Base-by-base conservation (phyloP, 2,329 filamentous ascomycete genomes). In the Ophiostoma himal-ulmi region DNA sequence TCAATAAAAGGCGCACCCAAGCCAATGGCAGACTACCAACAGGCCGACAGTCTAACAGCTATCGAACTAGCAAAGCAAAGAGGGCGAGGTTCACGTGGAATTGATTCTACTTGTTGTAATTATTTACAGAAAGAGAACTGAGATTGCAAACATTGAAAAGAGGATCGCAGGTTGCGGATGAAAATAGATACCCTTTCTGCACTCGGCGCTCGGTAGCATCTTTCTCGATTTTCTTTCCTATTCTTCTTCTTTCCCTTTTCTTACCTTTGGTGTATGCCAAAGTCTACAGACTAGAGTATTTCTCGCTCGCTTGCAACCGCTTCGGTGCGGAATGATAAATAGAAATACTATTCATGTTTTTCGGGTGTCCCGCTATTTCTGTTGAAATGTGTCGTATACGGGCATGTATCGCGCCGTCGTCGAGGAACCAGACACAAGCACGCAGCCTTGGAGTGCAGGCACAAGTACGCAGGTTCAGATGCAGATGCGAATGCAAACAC, bases 1-100 rank as follows among this genome's bases (percentile, higher is more conserved):
- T 26, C 52, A 57, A 57, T 57, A 57, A 57, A 57, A 57, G 52
- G n/a, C 52, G 52, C 52, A 54, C 48, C 48, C 48, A 30, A 57
- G 13, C 52, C n/a, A 57, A 57, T 22, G 22, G 22, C 22, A 30
- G n/a, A 57, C 52, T 14, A 26, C 52, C 52, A 57, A 57, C 52
- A 57, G 17, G 22, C 52, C 22, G 52, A 11, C 52, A 10, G 44
- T 17, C 52, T 57, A 57, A 57, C 52, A 57, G 52, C 22, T 48
- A 48, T 48, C n/a, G 44, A 11, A 26, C 52, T 26, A 57, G 22
- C 52, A 57, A 26, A 22, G n/a, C 10, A 22, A 54, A 57, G 13
- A 8, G 39, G 48, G 20, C 8, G 48, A n/a, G 20, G 8, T 57
- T 57, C 52, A 57, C 52, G 52, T 57, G 52, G 52, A 57, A 57